Evolutionary conservation across 2,329 filamentous ascomycete species (phyloP).

Genomic region (Drechslerella dactyloides): DNA sequence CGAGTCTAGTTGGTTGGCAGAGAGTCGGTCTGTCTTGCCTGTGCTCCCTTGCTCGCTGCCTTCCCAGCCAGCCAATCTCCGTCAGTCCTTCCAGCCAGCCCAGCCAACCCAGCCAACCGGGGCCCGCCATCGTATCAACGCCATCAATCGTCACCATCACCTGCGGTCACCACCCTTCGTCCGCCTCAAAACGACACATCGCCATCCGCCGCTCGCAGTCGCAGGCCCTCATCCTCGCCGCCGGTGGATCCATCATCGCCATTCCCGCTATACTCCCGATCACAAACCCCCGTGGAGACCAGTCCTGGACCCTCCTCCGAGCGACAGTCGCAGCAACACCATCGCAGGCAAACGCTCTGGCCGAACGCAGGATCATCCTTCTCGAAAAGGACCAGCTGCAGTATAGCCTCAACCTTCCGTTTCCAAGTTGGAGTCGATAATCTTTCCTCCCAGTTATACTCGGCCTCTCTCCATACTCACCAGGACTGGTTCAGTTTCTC

Average conservation of each 20-base stretch:
- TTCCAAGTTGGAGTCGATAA: slow-evolving; percentile 49
- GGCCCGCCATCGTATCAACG: neutral
- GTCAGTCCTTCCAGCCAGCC: neutral
- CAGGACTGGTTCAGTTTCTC: slow-evolving; percentile 50
- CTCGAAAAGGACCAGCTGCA: slow-evolving; percentile 22
- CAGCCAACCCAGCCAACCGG: slow-evolving; percentile 12
- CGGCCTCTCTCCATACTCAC: slow-evolving; percentile 43
- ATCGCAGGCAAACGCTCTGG: slow-evolving; percentile 10
- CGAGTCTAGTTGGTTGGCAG: neutral
- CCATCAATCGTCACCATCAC: slow-evolving; percentile 11
- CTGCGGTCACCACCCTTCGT: neutral
- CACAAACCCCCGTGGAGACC: slow-evolving; percentile 15
- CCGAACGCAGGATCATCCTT: slow-evolving; percentile 7
- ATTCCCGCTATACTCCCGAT: neutral
- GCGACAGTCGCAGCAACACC: slow-evolving; percentile 8
- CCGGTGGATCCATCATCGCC: neutral
- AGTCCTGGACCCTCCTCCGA: neutral
- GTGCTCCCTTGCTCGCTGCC: neutral
- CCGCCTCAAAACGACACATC: too few relatives aligned
- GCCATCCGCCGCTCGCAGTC: too few relatives aligned
- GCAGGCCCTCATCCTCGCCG: slow-evolving; percentile 6
- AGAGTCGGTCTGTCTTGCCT: neutral
- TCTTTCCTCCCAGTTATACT: slow-evolving; percentile 36
- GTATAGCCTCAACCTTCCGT: slow-evolving; percentile 22
- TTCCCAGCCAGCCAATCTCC: slow-evolving; percentile 1